phyloP scores from a whole-genome alignment of 306 rosid genomes.

The Betula pendula region DNA sequence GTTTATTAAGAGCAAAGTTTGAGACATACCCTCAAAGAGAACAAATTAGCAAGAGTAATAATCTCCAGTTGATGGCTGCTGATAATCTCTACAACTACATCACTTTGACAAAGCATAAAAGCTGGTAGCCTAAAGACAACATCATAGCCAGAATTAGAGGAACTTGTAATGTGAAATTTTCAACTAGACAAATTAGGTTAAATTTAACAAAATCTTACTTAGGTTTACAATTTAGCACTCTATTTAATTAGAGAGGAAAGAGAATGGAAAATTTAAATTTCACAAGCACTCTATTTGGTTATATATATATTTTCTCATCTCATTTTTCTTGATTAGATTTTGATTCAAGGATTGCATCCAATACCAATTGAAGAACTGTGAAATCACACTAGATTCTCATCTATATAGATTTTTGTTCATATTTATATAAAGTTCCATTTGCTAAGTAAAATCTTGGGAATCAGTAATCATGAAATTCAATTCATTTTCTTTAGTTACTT shows the following conservation, averaged over 20 bases:
- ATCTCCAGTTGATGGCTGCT: constrained; percentile 58
- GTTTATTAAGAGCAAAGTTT: not conserved
- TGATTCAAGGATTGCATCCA: no score
- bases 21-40: constrained; percentile 52
- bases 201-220: not conserved
- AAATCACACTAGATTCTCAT: no score
- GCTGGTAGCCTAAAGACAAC: constrained; percentile 42
- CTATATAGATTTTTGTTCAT: no score
- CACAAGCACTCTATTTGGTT: no score
- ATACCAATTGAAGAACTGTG: no score
- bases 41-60: constrained; percentile 70
- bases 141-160: not conserved
- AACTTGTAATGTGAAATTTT: not conserved
- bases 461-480: no score
- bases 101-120: constrained; percentile 33
- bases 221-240: not conserved
- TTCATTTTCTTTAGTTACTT: no score
- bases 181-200: not conserved
- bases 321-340: no score
- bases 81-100: constrained; percentile 27
- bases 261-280: not conserved
- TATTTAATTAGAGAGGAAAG: not conserved
- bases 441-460: no score
- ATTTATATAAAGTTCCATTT: no score
- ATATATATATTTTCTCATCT: no score